These are phyloP conservation scores for Stromatinia cepivora DNA, from an alignment of 2,329 filamentous ascomycete species.

Conservation along the genomic window DNA sequence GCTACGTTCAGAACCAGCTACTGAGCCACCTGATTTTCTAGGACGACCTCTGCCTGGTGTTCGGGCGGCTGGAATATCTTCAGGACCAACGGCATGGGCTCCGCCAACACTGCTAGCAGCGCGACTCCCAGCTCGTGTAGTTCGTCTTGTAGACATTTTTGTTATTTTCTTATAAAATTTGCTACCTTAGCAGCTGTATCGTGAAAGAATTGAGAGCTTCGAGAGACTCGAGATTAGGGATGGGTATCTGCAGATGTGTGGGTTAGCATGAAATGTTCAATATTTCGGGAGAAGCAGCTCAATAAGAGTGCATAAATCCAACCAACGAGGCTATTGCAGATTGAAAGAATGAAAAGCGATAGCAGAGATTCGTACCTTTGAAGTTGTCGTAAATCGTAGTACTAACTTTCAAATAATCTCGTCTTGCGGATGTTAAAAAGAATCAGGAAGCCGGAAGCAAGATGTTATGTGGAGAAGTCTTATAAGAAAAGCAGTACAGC, in stretches of 20 bases:
- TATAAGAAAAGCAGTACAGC: neutral
- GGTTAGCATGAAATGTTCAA: neutral
- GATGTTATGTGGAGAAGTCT: neutral
- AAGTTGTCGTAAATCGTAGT: neutral
- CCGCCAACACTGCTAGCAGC: conserved; percentile 30
- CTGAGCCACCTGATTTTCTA: conserved; percentile 13
- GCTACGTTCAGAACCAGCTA: conserved; percentile 2
- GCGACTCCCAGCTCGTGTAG: conserved; percentile 33
- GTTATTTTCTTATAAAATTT: neutral
- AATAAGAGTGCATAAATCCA: neutral
- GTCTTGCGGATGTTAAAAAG: neutral
- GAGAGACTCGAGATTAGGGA: neutral
- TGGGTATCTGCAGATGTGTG: conserved; percentile 9
- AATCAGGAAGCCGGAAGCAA: conserved; percentile 1
- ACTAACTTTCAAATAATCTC: neutral
- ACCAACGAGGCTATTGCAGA: neutral
- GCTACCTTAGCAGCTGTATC: neutral
- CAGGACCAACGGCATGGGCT: conserved; percentile 28
- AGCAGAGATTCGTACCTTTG: neutral
- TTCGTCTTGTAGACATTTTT: conserved; percentile 36
- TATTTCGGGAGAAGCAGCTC: neutral
- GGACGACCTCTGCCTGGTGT: conserved; percentile 24
- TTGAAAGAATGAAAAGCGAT: neutral
- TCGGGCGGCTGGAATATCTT: conserved; percentile 28
- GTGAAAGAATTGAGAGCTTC: neutral